phyloP scores from a whole-genome alignment of 2,329 filamentous ascomycete genomes.

The Acrodontium crateriforme region DNA sequence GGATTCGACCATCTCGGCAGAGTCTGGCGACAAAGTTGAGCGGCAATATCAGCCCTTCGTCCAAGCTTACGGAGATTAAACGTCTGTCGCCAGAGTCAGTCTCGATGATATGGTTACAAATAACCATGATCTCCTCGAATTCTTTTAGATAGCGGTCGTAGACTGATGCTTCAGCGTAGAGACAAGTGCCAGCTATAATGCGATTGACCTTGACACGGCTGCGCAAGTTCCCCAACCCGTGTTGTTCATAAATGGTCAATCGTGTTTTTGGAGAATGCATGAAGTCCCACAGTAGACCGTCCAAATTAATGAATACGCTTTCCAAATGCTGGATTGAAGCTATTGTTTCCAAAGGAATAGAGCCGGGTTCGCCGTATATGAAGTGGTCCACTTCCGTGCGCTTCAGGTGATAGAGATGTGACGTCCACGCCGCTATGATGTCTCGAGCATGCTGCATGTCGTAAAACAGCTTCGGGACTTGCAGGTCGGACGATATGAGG shows the following conservation, averaged over 20 bases:
- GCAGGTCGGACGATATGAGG: slow-evolving; percentile 12
- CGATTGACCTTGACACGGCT: slow-evolving; percentile 17
- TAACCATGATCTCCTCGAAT: slow-evolving; percentile 19
- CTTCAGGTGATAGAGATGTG: slow-evolving; percentile 17
- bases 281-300: slow-evolving; percentile 15
- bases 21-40: slow-evolving; percentile 16
- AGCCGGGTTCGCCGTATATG: slow-evolving; percentile 12
- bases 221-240: slow-evolving; percentile 17
- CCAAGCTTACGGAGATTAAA: slow-evolving; percentile 16
- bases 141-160: slow-evolving; percentile 15
- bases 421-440: slow-evolving; percentile 16
- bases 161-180: slow-evolving; percentile 15
- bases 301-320: slow-evolving; percentile 13
- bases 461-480: slow-evolving; percentile 12
- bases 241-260: slow-evolving; percentile 16
- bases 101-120: slow-evolving; percentile 17
- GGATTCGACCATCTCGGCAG: slow-evolving; percentile 16
- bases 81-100: slow-evolving; percentile 14
- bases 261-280: slow-evolving; percentile 16
- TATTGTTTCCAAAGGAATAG: slow-evolving; percentile 14
- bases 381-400: slow-evolving; percentile 14
- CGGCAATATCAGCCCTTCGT: slow-evolving; percentile 19
- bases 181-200: slow-evolving; percentile 14
- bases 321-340: slow-evolving; percentile 15
- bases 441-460: slow-evolving; percentile 18